These are phyloP conservation scores for Hypoxylon intermedium DNA, from an alignment of 495 filamentous ascomycete genomes.

Conservation along the genomic window DNA sequence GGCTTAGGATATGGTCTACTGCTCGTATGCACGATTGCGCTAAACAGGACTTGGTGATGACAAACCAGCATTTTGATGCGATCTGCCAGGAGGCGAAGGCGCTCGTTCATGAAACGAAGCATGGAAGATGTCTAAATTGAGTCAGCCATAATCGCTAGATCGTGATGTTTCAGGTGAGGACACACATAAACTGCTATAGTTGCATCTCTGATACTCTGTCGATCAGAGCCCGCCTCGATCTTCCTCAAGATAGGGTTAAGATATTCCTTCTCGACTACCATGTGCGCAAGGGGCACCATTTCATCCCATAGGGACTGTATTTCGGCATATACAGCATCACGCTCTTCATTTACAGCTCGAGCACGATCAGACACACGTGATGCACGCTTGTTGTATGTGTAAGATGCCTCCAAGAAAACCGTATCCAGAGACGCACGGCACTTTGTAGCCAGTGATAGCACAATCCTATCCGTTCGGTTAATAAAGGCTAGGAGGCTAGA, in stretches of 20 bases:
- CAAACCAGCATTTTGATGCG: slow-evolving; percentile 32
- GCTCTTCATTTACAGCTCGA: slow-evolving; percentile 23
- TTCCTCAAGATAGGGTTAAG: slow-evolving; percentile 30
- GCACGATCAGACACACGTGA: slow-evolving; percentile 1
- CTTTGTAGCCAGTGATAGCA: slow-evolving; percentile 37
- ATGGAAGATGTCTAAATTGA: slow-evolving; percentile 29
- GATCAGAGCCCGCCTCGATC: slow-evolving; percentile 16
- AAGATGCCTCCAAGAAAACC: slow-evolving; percentile 32
- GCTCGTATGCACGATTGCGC: slow-evolving; percentile 16
- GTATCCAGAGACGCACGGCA: slow-evolving; percentile 39
- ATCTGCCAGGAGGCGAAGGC: slow-evolving; percentile 26
- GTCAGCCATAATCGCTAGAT: slow-evolving; percentile 3
- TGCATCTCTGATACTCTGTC: slow-evolving; percentile 17
- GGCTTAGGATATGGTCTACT: background rate
- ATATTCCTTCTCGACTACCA: slow-evolving; percentile 41
- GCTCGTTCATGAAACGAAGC: slow-evolving; percentile 41
- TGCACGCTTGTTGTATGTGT: slow-evolving; percentile 4
- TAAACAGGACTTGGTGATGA: slow-evolving; percentile 29
- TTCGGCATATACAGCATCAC: slow-evolving; percentile 28
- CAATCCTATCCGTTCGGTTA: slow-evolving; percentile 31
- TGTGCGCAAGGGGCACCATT: slow-evolving; percentile 40
- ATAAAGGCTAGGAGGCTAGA: background rate
- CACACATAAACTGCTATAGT: slow-evolving; percentile 37
- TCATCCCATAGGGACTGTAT: slow-evolving; percentile 37
- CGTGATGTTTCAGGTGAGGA: background rate